Conservation (phyloP, 2,329 filamentous ascomycete species). For the Penicillium vulpinum region DNA sequence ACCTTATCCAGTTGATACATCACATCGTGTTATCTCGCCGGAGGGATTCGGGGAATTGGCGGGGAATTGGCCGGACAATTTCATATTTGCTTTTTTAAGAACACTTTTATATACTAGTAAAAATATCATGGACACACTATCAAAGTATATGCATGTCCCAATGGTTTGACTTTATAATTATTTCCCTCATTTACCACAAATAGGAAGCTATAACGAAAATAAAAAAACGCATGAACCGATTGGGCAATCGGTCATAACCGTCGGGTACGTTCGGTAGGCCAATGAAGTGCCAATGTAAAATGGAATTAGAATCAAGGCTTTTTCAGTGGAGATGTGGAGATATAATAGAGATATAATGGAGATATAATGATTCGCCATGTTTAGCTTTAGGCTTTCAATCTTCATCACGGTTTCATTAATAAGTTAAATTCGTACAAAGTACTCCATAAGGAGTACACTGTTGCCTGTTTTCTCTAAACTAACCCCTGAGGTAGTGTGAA, state of each 20-base stretch:
- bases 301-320: background rate
- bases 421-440: background rate
- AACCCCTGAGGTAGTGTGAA: no score
- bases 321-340: background rate
- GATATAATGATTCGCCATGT: slow-evolving; percentile 1
- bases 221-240: background rate
- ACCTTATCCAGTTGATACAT: background rate
- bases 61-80: background rate
- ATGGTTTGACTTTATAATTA: background rate
- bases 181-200: background rate
- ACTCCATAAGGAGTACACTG: slow-evolving; percentile 12
- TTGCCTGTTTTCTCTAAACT: slow-evolving; percentile 21
- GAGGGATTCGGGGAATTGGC: background rate
- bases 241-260: slow-evolving; percentile 13
- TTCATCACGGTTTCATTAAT: background rate
- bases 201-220: background rate
- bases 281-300: background rate
- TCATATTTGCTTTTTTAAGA: background rate
- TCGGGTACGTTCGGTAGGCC: slow-evolving; percentile 2
- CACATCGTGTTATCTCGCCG: background rate
- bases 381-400: slow-evolving; percentile 2
- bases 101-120: background rate
- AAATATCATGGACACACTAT: background rate
- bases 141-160: background rate
- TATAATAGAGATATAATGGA: no score